A percentile compares a stretch with the other conserved stretches of the same genome.
phyloP scores from a whole-genome alignment of 108 stramenopile genomes.

The Cyclotella baltica region DNA sequence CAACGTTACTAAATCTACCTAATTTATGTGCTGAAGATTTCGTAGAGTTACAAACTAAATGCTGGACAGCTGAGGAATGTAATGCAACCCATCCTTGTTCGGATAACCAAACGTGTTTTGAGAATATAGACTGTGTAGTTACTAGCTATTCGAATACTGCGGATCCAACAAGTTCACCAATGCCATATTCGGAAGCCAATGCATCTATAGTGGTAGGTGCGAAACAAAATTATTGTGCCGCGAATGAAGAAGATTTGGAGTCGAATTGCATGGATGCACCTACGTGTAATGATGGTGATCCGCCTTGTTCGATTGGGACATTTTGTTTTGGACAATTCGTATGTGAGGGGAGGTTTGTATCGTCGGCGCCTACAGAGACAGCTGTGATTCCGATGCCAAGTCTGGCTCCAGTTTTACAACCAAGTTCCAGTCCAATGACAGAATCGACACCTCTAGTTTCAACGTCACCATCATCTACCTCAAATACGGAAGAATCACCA shows the following conservation, averaged over 20 bases:
- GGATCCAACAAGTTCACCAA: background rate
- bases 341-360: background rate
- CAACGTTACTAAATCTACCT: background rate
- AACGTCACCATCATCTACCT: background rate
- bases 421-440: background rate
- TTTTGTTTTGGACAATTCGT: slow-evolving; percentile 12
- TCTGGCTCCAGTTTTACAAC: background rate
- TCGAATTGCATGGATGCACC: background rate
- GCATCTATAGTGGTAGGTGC: background rate
- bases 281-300: slow-evolving; percentile 15
- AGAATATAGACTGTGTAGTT: slow-evolving; percentile 11
- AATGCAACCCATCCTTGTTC: slow-evolving; percentile 4
- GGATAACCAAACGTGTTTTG: slow-evolving; percentile 17
- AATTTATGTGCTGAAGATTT: slow-evolving; percentile 7
- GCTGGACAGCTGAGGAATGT: slow-evolving; percentile 15
- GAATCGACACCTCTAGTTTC: background rate
- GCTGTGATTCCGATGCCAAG: background rate
- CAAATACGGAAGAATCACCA: background rate
- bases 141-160: background rate
- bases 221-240: slow-evolving; percentile 14
- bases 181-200: background rate
- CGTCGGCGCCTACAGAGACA: slow-evolving; percentile 1
- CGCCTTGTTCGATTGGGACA: background rate
- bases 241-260: background rate
- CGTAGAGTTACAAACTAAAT: background rate